Conservation (phyloP, 305 asterid genomes). For the Coffea humblotiana region DNA sequence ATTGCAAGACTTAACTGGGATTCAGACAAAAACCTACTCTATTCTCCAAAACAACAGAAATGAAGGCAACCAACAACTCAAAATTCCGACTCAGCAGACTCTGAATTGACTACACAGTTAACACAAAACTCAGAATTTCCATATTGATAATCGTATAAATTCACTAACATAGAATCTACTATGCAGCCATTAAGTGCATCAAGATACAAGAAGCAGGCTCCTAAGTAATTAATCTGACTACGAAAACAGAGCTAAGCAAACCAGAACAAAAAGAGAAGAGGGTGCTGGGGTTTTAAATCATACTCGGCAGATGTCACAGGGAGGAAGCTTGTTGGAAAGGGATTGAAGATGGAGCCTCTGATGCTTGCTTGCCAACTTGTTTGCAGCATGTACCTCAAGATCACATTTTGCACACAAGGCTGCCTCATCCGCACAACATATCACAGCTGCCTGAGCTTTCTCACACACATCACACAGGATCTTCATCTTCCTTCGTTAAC, state of each 20-base stretch:
- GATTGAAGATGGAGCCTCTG: conserved; percentile 80
- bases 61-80: background rate
- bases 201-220: background rate
- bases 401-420: conserved; percentile 90
- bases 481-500: conserved; percentile 50
- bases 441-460: conserved; percentile 92
- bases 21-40: too few relatives aligned
- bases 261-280: background rate
- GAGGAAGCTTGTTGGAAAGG: conserved; percentile 85
- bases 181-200: background rate
- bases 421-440: conserved; percentile 98
- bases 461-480: conserved; percentile 97
- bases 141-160: background rate
- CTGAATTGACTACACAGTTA: background rate
- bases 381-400: conserved; percentile 92
- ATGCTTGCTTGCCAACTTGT: conserved; percentile 94
- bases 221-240: background rate
- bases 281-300: background rate
- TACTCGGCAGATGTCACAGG: conserved; percentile 96
- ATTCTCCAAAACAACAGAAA: background rate
- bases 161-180: background rate
- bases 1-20: too few relatives aligned
- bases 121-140: background rate
- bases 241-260: background rate
- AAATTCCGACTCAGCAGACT: background rate